Base-by-base conservation (phyloP, 2,329 filamentous ascomycete species). In the Albifimbria verrucaria region DNA sequence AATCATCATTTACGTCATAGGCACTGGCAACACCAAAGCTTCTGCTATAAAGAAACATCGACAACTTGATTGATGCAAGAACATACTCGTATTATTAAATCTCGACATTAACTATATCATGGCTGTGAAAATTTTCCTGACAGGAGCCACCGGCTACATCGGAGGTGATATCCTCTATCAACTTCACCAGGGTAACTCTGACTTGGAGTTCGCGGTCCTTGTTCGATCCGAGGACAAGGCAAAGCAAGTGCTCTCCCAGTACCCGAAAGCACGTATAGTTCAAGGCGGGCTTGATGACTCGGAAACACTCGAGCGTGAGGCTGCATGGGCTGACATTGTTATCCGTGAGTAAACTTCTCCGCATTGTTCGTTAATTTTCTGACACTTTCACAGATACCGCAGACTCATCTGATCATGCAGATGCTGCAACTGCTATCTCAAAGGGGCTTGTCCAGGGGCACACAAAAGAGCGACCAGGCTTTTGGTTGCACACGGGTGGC, bases 401-500 rank as follows among this genome's bases (percentile, higher is more conserved):
- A 57, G 76, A 80, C 53, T 71, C 73, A 21, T 76, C 76, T 3
- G 77, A 81, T 54, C 73, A 81, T 52, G 68, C 61, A 46, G 67
- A 62, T 3, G 68, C 75, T 2, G 73, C 74, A 0, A 66, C 68
- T 9, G 78, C 81, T 17, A 76, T 84, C 20, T 68, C 65, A 15
- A 65, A 63, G 2, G 74, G 74, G 0, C 56, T 81, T 3, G 62
- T 57, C 9, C 60, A 65, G 1, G 80, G 79, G 0, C 79, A 86
- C 24, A 70, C 71, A 0, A 62, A 65, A 3, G 63, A 72, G 22
- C 69, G 72, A 5, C 74, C 75, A 1, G 75, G 71, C 2, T 79
- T 74, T 57, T 73, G 77, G 62, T 71, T 85, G 25, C 81, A 85
- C 57, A 77, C 76, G 0, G 77, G 77, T 3, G 81, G 82, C 0